Base-by-base conservation (phyloP, 768 basidiomycete species). In the Rhizopogon vesiculosus region DNA sequence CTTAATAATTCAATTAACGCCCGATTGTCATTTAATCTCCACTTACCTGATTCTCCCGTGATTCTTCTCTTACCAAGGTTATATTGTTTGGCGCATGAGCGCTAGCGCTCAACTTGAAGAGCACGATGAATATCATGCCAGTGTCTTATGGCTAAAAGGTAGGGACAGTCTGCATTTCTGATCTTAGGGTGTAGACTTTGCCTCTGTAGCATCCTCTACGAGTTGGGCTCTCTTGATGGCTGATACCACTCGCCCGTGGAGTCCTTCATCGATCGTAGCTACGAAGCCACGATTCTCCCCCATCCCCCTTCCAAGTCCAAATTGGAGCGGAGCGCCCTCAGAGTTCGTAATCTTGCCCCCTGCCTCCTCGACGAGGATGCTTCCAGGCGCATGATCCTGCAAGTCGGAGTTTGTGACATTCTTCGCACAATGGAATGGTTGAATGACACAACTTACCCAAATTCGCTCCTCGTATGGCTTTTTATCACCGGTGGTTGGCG, bases 351-450 rank as follows among this genome's bases (percentile, higher is more conserved):
- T 83, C n/a, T 88, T 60, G 0, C 95, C 95, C 0, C 94, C 95
- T 0, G 93, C 90, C 69, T 98, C 96, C 59, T 84, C 80, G 13
- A 98, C 83, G 6, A 99, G 79, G 13, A 98, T 66, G 1, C 82
- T 76, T 0, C 97, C 96, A 0, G 91, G 83, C 0, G 96, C 93
- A 66, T 98, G 97, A 64, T 98, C 96, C 89, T 93, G 53, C 13
- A 19, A 25, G 53, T 22, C 48, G 38, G 35, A 15, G 33, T 16
- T 38, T 15, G 15, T 19, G 7, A 12, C 6, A 38, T 49, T 16
- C 8, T 49, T n/a, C 33, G 48, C 19, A 16, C 5, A 10, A 16
- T 16, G 15, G 9, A 38, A 25, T 38, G 1, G 38, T 38, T 10
- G 2, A 25, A 10, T 49, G 38, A 10, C 5, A 8, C 2, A 4